Evolutionary conservation across 208 protist genomes (phyloP), one percentile per base, ranked within the genome.

Genomic region (Spironucleus salmonicida): DNA sequence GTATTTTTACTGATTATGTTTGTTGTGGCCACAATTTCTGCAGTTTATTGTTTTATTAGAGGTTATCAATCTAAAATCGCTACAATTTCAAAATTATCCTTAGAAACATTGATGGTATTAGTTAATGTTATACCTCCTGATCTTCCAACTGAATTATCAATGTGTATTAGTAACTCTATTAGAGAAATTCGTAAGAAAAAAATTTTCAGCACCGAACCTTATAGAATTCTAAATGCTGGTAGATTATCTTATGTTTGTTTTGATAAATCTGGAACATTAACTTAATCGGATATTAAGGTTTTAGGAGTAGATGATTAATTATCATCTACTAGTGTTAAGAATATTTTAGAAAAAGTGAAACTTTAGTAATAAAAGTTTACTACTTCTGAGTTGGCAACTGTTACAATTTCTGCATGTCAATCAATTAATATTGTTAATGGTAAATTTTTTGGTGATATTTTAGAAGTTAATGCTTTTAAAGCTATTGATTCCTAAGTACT

Each of bases 51-150:
- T 2, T 71, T 71, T n/a, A 38, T 11, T 23, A 40, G 64, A 40
- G 64, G 64, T 11, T 71, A 45, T 71, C 4, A 32, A n/a, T 45
- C 7, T 40, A 11, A 71, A n/a, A 42, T 71, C 9, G 13, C 11
- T 15, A 11, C 7, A n/a, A 2, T 71, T 9, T 45, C 7, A 19
- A 71, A 45, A 42, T 35, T 71, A 9, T 42, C 45, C n/a, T 45
- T 71, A 49, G 64, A 71, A 35, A 45, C 32, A 7, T 42, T 71
- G 9, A 71, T 71, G 27, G 34, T 71, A n/a, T 71, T 71, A 9
- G 64, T 71, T 35, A 45, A 9, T n/a, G 64, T 71, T 40, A 71
- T 71, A 7, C 64, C 64, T 15, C 64, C 64, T n/a, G 64, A 71
- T 29, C 64, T 71, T n/a, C 64, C 64, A 49, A 71, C 38, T n/a